These are phyloP conservation scores for Azolla pinnata DNA, from an alignment of 75 land plant genomes.

Conservation along the genomic window DNA sequence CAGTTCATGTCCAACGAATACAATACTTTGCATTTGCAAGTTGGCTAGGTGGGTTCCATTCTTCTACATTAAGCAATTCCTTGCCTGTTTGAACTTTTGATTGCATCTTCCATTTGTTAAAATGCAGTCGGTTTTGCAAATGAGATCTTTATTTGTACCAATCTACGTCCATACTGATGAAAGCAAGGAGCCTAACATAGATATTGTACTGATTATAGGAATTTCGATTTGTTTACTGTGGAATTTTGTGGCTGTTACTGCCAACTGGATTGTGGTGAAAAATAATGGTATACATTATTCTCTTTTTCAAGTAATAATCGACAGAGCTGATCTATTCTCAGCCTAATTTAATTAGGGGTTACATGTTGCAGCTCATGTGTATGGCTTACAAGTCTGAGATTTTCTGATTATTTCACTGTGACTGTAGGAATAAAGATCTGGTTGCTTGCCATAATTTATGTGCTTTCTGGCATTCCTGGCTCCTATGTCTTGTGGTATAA, in stretches of 20 bases:
- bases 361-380: no score
- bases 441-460: slow-evolving; percentile 73
- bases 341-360: no score
- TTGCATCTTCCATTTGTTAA: background rate
- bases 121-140: background rate
- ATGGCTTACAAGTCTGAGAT: no score
- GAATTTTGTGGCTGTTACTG: slow-evolving; percentile 77
- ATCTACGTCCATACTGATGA: no score
- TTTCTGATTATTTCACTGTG: no score
- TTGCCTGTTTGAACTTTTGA: background rate
- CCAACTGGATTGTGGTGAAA: slow-evolving; percentile 72
- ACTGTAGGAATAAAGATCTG: slow-evolving; percentile 71
- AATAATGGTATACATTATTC: slow-evolving; percentile 35
- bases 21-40: slow-evolving; percentile 94
- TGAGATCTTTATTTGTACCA: no score
- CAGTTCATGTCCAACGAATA: slow-evolving; percentile 65
- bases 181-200: no score
- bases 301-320: no score
- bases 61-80: background rate
- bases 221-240: slow-evolving; percentile 63
- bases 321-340: no score
- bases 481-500: slow-evolving; percentile 90
- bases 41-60: slow-evolving; percentile 90
- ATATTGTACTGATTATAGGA: slow-evolving; percentile 35
- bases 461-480: slow-evolving; percentile 60